A percentile compares a stretch with the other conserved stretches of the same genome.
Conservation (phyloP, 495 filamentous ascomycete species). For the Aspergillus carlsbadensis region DNA sequence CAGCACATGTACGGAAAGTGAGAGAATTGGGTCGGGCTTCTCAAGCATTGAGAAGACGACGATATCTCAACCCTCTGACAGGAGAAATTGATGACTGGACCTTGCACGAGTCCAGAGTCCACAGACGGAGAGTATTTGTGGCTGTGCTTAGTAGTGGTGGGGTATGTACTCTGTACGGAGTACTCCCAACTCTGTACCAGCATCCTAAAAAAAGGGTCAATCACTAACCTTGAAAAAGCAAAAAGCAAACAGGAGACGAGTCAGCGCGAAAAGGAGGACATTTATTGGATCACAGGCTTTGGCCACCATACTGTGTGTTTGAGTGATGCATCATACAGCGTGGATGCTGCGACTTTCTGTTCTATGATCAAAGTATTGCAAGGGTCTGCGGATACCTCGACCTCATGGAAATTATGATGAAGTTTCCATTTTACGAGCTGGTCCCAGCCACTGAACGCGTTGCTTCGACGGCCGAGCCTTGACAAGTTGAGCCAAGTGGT, state of each 20-base stretch:
- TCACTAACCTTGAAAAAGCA: no score
- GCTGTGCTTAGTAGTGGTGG: no score
- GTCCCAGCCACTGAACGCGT: neutral
- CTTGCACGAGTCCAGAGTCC: no score
- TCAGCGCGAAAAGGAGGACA: neutral
- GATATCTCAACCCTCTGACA: no score
- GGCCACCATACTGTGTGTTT: neutral
- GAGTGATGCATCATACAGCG: neutral
- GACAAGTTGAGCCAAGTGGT: slow-evolving; percentile 14
- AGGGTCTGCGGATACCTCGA: neutral
- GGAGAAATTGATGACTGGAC: no score
- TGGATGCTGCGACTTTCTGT: neutral
- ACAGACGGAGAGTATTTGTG: no score
- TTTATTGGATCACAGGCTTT: neutral
- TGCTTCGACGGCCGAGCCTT: slow-evolving; percentile 9
- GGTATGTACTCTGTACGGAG: no score
- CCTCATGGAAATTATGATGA: neutral
- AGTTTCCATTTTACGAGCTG: neutral
- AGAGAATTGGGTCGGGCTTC: no score
- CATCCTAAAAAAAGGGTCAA: no score
- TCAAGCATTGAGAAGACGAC: no score
- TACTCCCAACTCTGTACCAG: no score
- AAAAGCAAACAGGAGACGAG: neutral
- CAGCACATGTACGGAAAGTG: no score
- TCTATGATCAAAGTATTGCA: neutral